Percentiles rank a stretch among this genome's conserved stretches.
Conservation (phyloP, 352 stramenopile species). For the Phytophthora meadii region DNA sequence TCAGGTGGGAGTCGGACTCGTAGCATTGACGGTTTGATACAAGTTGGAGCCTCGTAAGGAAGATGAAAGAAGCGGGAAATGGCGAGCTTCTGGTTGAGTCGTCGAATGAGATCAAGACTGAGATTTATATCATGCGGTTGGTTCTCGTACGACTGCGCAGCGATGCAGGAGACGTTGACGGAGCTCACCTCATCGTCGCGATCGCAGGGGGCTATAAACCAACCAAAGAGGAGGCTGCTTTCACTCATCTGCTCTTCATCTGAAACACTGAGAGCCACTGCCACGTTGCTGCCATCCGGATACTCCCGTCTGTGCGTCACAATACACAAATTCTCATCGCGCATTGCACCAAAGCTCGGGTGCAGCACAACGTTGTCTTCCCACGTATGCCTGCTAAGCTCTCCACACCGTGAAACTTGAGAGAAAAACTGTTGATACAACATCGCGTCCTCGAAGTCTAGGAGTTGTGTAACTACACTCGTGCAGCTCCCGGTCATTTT, state of each 20-base stretch:
- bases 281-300: constrained; percentile 61
- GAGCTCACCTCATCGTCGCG: constrained; percentile 36
- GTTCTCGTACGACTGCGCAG: constrained; percentile 43
- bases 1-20: constrained; percentile 5
- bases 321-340: constrained; percentile 27
- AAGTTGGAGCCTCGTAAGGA: neutral
- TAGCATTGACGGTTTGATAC: constrained; percentile 13
- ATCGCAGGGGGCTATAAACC: constrained; percentile 56
- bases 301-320: constrained; percentile 69
- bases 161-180: constrained; percentile 69
- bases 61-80: constrained; percentile 35
- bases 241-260: constrained; percentile 34
- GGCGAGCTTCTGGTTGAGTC: constrained; percentile 44
- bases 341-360: constrained; percentile 21
- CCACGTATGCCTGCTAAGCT: constrained; percentile 64
- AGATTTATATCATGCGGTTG: constrained; percentile 42
- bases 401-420: constrained; percentile 44
- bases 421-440: constrained; percentile 66
- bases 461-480: constrained; percentile 42
- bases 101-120: constrained; percentile 58
- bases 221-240: constrained; percentile 59
- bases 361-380: constrained; percentile 55
- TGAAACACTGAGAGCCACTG: constrained; percentile 44
- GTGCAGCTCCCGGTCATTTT: constrained; percentile 49
- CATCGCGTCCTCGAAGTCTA: constrained; percentile 57